phyloP scores from a whole-genome alignment of 306 rosid genomes.

The Acacia crassicarpa region DNA sequence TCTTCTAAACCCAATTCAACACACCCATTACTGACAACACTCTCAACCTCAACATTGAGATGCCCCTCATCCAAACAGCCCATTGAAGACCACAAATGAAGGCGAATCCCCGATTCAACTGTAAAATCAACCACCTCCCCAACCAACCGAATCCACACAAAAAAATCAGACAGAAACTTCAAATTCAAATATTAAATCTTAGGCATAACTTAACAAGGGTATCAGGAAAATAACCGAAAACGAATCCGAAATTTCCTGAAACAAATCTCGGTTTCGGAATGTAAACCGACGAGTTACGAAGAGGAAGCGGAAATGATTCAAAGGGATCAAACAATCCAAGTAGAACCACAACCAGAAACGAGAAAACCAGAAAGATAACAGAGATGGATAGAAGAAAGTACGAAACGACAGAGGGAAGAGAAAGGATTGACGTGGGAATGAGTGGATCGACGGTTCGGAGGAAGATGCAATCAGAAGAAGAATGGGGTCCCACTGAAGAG shows the following conservation, averaged over 20 bases:
- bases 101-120: conserved; percentile 27
- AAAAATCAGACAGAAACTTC: background rate
- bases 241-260: background rate
- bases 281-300: background rate
- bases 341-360: background rate
- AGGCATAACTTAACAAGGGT: background rate
- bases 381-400: background rate
- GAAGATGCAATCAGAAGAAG: conserved; percentile 10
- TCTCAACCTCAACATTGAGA: conserved; percentile 59
- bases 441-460: conserved; percentile 30
- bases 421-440: conserved; percentile 4
- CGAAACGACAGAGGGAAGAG: background rate
- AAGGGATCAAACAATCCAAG: background rate
- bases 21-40: conserved; percentile 48
- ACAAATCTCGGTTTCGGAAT: conserved; percentile 2
- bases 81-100: conserved; percentile 49
- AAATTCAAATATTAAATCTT: background rate
- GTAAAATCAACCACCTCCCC: background rate
- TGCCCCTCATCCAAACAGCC: conserved; percentile 84
- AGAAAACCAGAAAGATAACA: background rate
- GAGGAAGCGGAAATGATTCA: background rate
- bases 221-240: background rate
- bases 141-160: background rate
- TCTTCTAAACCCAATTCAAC: conserved; percentile 41
- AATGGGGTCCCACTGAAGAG: background rate